Percentiles rank a stretch among this genome's conserved stretches.
phyloP scores from a whole-genome alignment of 768 basidiomycete genomes.

The Thelephora aurantiotincta region DNA sequence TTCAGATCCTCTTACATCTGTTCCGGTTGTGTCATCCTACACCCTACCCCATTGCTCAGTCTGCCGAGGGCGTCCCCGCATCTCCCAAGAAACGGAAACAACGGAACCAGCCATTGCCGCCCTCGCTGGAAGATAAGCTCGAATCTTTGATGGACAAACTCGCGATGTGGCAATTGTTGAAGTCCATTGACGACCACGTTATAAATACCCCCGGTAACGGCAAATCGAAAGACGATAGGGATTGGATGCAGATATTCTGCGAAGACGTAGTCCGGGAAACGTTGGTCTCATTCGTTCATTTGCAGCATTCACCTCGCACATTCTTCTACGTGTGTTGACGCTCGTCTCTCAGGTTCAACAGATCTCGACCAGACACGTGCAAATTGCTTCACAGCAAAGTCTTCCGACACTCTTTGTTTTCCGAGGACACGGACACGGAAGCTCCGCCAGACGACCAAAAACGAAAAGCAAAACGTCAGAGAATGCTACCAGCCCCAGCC shows the following conservation, averaged over 20 bases:
- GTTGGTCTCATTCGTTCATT: slow-evolving; percentile 23
- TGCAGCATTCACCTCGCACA: not conserved
- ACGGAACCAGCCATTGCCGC: slow-evolving; percentile 6
- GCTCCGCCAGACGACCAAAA: not conserved
- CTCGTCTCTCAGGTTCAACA: slow-evolving; percentile 33
- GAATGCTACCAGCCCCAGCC: not conserved
- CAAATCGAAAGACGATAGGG: slow-evolving; percentile 17
- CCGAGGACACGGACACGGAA: slow-evolving; percentile 23
- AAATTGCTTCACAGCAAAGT: slow-evolving; percentile 49
- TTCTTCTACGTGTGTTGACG: slow-evolving; percentile 5
- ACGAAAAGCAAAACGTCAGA: not conserved
- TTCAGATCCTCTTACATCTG: slow-evolving; percentile 62
- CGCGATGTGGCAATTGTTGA: slow-evolving; percentile 59
- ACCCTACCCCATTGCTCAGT: slow-evolving; percentile 8
- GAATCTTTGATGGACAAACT: slow-evolving; percentile 71
- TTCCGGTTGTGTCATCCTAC: slow-evolving; percentile 47
- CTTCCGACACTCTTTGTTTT: slow-evolving; percentile 50
- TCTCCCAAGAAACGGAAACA: slow-evolving; percentile 11
- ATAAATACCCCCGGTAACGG: slow-evolving; percentile 9
- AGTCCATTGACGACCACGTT: slow-evolving; percentile 18
- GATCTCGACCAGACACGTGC: slow-evolving; percentile 36
- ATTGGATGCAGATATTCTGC: slow-evolving; percentile 68
- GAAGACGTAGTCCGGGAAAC: slow-evolving; percentile 50
- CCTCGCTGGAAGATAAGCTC: slow-evolving; percentile 33
- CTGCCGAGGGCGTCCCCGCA: slow-evolving; percentile 10